Base-by-base conservation (phyloP, 306 rosid genomes). In the Crotalaria pallida region DNA sequence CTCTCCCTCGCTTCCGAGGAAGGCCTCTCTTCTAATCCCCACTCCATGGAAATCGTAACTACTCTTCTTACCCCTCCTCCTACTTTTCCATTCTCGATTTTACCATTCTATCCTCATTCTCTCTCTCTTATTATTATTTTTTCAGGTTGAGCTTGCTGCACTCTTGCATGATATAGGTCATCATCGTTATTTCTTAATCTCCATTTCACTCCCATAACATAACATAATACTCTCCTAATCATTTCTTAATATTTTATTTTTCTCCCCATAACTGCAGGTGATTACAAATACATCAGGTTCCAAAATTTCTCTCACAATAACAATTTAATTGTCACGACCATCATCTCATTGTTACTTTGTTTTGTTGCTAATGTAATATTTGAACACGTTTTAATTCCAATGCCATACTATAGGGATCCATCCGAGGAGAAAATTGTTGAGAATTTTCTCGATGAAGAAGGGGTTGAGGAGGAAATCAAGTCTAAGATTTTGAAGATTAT, bases 61-160 rank as follows among this genome's bases (percentile, higher is more conserved):
- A 3, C 15, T 33, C 19, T 33, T 51, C 7, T 22, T 33, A 31
- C 0, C 8, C 10, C 40, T 67, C 12, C 1, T n/a, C 0, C 31
- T 1, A 22, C 2, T 13, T 5, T 8, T 45, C 31, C 11, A 38
- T 6, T 8, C 1, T 12, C 34, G 1, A 9, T 50, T 31, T 17
- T 1, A 7, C 12, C 22, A 15, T 48, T 7, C 9, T 58, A 6
- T 21, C 44, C 48, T 76, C 12, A 19, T 22, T 15, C 7, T 47
- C n/a, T 62, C 4, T 16, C 60, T 55, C 26, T 2, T 27, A 52
- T 69, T 13, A 0, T 16, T 80, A 45, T 1, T n/a, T 70, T 70
- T 72, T 59, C 89, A 88, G 96, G 83, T 92, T 10, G 97, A 93
- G 76, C 89, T 93, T 76, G 90, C 98, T 61, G 98, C 97, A 26